phyloP scores from a whole-genome alignment of 108 stramenopile genomes.

The Cyclotella sp. region DNA sequence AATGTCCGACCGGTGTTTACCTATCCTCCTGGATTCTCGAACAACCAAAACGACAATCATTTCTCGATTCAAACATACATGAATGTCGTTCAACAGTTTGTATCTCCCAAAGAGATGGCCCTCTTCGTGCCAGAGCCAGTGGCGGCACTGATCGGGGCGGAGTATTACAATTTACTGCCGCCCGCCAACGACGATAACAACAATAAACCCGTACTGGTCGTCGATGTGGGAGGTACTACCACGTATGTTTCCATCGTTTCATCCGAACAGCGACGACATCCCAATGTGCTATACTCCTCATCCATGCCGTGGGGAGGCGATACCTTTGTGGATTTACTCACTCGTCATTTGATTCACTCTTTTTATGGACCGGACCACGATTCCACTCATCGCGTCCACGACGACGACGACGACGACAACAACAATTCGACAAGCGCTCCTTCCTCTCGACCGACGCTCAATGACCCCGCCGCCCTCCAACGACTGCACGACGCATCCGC shows the following conservation, averaged over 20 bases:
- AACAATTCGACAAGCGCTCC: conserved; percentile 12
- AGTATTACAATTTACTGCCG: conserved; percentile 58
- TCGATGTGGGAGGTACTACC: conserved; percentile 73
- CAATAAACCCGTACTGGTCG: conserved; percentile 53
- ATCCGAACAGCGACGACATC: conserved; percentile 25
- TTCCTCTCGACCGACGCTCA: conserved; percentile 27
- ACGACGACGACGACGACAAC: conserved; percentile 22
- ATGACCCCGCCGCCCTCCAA: conserved; percentile 46
- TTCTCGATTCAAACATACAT: conserved; percentile 31
- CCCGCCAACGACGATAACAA: conserved; percentile 5
- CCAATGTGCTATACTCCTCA: conserved; percentile 45
- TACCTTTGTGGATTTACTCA: conserved; percentile 62
- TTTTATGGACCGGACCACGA: conserved; percentile 32
- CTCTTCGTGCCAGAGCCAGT: conserved; percentile 71
- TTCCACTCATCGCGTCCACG: not conserved
- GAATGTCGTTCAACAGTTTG: conserved; percentile 13
- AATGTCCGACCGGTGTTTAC: conserved; percentile 44
- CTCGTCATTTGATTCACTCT: conserved; percentile 48
- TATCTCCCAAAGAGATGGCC: conserved; percentile 36
- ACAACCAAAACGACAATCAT: too few relatives aligned
- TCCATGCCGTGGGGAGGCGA: conserved; percentile 72
- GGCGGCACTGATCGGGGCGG: conserved; percentile 76
- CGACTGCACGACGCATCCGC: conserved; percentile 48
- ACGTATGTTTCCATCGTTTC: conserved; percentile 65
- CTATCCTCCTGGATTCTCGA: too few relatives aligned